Evolutionary conservation across 148 eudicot species (phyloP).

Genomic region (Gaultheria prostrata): DNA sequence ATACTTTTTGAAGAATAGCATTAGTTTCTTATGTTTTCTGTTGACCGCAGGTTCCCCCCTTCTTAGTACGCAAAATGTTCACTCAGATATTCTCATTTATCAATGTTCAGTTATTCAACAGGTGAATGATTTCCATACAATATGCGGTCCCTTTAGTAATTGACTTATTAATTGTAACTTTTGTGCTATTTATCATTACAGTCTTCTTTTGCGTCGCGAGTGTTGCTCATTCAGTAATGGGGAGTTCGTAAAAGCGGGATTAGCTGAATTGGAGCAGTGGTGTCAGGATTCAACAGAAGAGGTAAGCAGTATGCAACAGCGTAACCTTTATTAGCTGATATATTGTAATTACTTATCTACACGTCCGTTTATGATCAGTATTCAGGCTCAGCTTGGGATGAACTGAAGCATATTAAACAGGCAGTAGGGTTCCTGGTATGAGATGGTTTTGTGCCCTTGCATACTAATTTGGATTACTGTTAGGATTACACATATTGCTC

Average conservation of each 20-base stretch:
- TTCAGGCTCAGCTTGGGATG: slow-evolving; percentile 96
- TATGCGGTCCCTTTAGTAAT: background rate
- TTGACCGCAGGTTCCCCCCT: slow-evolving; percentile 68
- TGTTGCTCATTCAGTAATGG: slow-evolving; percentile 99
- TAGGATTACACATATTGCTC: background rate
- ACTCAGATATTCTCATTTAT: slow-evolving; percentile 87
- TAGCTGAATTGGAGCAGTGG: slow-evolving; percentile 98
- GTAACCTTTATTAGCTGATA: background rate
- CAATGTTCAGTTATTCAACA: slow-evolving; percentile 96
- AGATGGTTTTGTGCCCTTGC: slow-evolving; percentile 8
- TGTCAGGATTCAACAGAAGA: slow-evolving; percentile 77
- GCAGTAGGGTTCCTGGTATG: slow-evolving; percentile 95
- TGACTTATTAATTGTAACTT: background rate
- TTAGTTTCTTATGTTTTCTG: slow-evolving; percentile 11
- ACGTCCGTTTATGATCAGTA: slow-evolving; percentile 46
- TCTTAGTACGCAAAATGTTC: slow-evolving; percentile 74
- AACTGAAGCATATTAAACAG: slow-evolving; percentile 94
- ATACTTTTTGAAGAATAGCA: background rate
- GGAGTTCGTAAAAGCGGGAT: slow-evolving; percentile 86
- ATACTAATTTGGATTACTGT: background rate
- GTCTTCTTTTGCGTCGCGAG: slow-evolving; percentile 94
- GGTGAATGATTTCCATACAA: slow-evolving; percentile 31
- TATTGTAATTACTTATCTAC: background rate
- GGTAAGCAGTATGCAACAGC: slow-evolving; percentile 37
- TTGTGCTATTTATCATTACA: slow-evolving; percentile 23